phyloP scores from a whole-genome alignment of 345 rosid genomes.

The Syzygium jambos region DNA sequence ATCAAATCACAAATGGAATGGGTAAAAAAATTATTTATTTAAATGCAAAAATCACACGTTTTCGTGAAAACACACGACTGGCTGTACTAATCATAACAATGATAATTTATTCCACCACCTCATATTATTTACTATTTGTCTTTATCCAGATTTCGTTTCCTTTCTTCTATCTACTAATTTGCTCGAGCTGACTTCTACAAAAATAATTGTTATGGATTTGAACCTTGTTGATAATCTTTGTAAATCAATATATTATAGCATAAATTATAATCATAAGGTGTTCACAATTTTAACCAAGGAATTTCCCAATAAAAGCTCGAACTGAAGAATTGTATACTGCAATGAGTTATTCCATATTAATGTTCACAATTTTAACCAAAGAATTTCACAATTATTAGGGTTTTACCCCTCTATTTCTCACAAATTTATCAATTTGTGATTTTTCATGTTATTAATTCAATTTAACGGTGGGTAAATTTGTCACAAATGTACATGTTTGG shows the following conservation, averaged over 20 bases:
- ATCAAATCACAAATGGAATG: neutral
- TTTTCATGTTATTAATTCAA: too few relatives aligned
- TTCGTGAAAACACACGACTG: neutral
- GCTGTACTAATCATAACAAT: neutral
- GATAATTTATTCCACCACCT: neutral
- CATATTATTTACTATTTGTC: neutral
- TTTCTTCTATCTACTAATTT: neutral
- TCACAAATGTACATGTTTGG: too few relatives aligned
- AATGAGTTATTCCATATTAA: neutral
- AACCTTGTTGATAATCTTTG: neutral
- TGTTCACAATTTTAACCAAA: too few relatives aligned
- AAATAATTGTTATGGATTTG: neutral
- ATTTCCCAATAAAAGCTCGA: neutral
- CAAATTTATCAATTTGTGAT: too few relatives aligned
- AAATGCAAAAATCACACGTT: neutral
- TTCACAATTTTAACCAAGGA: neutral
- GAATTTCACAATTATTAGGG: too few relatives aligned
- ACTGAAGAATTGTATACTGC: neutral
- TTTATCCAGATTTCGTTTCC: neutral
- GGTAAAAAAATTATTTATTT: neutral
- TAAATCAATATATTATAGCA: neutral
- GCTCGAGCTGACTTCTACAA: neutral
- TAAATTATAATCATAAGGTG: neutral
- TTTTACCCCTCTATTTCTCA: too few relatives aligned
- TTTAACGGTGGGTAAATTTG: too few relatives aligned